Percentiles rank a stretch among this genome's conserved stretches.
Conservation (phyloP, 768 basidiomycete species). For the Auricularia cornea region DNA sequence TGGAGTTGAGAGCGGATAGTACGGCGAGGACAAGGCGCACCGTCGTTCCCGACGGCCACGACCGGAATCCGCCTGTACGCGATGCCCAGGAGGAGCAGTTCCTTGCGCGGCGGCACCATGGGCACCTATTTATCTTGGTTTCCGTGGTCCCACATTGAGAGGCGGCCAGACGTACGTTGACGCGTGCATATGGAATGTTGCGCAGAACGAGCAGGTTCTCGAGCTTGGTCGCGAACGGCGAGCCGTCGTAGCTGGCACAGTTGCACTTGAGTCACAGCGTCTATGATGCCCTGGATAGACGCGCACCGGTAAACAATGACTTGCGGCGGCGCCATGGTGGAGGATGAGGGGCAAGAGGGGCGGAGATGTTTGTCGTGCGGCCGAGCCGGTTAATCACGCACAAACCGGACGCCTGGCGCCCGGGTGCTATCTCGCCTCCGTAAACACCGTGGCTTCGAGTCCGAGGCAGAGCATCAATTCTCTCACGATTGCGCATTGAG, state of each 20-base stretch:
- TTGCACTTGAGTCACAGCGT: neutral
- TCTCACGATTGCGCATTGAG: no score
- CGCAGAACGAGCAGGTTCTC: conserved; percentile 45
- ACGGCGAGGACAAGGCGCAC: neutral
- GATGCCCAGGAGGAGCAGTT: conserved; percentile 44
- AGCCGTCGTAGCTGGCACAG: conserved; percentile 39
- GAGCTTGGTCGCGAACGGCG: conserved; percentile 44
- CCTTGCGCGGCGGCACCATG: conserved; percentile 44
- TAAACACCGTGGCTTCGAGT: no score
- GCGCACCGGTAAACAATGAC: neutral
- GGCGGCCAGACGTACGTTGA: neutral
- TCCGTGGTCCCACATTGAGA: neutral
- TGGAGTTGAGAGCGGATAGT: neutral
- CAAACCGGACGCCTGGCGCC: no score
- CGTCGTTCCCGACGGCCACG: conserved; percentile 51
- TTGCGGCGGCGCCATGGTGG: neutral
- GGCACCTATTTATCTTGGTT: conserved; percentile 33
- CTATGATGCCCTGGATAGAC: neutral
- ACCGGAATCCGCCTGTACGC: conserved; percentile 52
- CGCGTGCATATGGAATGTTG: conserved; percentile 25
- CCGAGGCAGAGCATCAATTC: no score
- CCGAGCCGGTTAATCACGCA: no score
- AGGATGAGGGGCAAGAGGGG: neutral
- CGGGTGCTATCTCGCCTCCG: no score
- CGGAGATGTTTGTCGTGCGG: no score